These are phyloP conservation scores for Gnetum montanum DNA, from an alignment of 75 land plant species.

Conservation along the genomic window DNA sequence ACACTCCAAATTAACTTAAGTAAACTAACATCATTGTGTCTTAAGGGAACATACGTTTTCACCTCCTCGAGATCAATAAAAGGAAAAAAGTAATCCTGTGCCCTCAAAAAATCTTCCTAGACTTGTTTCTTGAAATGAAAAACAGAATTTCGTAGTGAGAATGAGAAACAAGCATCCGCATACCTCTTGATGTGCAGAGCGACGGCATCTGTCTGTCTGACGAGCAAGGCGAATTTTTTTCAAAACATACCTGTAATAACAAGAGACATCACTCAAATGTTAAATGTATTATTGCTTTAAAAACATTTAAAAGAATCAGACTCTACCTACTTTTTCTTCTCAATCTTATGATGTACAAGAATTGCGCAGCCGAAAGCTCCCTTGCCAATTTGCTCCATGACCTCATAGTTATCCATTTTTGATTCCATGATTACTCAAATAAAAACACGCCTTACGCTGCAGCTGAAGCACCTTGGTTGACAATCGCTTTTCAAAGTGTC, in stretches of 20 bases:
- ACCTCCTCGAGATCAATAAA: too few species aligned
- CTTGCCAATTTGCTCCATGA: constrained; percentile 92
- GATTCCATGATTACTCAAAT: constrained; percentile 1
- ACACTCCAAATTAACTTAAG: too few species aligned
- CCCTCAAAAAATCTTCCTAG: too few species aligned
- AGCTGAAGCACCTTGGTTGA: too few species aligned
- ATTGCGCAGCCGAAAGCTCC: constrained; percentile 96
- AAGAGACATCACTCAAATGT: not conserved
- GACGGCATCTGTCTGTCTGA: constrained; percentile 66
- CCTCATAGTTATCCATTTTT: constrained; percentile 87
- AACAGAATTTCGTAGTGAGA: too few species aligned
- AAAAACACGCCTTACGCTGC: too few species aligned
- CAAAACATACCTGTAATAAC: constrained; percentile 37
- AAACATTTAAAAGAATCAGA: not conserved
- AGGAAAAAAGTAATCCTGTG: too few species aligned
- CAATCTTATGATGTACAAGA: constrained; percentile 87
- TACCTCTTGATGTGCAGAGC: constrained; percentile 85
- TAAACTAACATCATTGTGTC: too few species aligned
- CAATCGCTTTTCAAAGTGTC: too few species aligned
- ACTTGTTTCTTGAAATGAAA: too few species aligned
- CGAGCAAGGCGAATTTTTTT: constrained; percentile 82
- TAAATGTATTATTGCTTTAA: not conserved
- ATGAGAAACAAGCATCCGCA: too few species aligned
- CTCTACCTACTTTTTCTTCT: constrained; percentile 71
- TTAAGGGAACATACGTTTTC: too few species aligned